Evolutionary conservation across 768 basidiomycete species (phyloP).

Genomic region (Terana coerulea): DNA sequence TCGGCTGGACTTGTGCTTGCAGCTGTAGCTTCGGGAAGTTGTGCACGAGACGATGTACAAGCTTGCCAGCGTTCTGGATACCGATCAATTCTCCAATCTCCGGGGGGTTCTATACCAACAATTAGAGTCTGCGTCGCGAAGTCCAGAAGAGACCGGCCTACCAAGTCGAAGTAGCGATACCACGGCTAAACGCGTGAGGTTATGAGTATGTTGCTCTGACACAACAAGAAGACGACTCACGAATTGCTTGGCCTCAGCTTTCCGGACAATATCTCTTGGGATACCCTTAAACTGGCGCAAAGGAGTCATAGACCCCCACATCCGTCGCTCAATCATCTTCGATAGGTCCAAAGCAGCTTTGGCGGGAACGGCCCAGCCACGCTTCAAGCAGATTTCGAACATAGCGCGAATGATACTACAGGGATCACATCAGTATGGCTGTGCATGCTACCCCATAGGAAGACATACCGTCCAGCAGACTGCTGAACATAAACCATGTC

Average conservation of each 20-base stretch:
- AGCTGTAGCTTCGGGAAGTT: slow-evolving; percentile 96
- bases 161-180: slow-evolving; percentile 95
- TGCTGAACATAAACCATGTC: slow-evolving; percentile 98
- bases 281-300: slow-evolving; percentile 94
- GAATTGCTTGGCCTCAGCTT: slow-evolving; percentile 98
- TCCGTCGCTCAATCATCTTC: slow-evolving; percentile 91
- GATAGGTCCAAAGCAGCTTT: slow-evolving; percentile 89
- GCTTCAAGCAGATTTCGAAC: slow-evolving; percentile 96
- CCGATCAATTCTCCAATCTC: slow-evolving; percentile 96
- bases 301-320: slow-evolving; percentile 99
- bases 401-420: slow-evolving; percentile 87
- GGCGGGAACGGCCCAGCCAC: slow-evolving; percentile 96
- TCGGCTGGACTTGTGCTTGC: slow-evolving; percentile 94
- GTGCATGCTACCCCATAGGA: neutral
- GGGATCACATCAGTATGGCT: slow-evolving; percentile 6
- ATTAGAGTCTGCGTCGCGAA: neutral
- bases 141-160: slow-evolving; percentile 24
- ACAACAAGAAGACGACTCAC: slow-evolving; percentile 41
- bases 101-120: slow-evolving; percentile 52
- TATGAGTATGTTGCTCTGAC: neutral
- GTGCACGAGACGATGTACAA: slow-evolving; percentile 91
- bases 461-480: slow-evolving; percentile 80
- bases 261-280: slow-evolving; percentile 77
- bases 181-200: slow-evolving; percentile 59
- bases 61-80: slow-evolving; percentile 86